Base-by-base conservation (phyloP, 2,329 filamentous ascomycete species). In the Aaosphaeria arxii region DNA sequence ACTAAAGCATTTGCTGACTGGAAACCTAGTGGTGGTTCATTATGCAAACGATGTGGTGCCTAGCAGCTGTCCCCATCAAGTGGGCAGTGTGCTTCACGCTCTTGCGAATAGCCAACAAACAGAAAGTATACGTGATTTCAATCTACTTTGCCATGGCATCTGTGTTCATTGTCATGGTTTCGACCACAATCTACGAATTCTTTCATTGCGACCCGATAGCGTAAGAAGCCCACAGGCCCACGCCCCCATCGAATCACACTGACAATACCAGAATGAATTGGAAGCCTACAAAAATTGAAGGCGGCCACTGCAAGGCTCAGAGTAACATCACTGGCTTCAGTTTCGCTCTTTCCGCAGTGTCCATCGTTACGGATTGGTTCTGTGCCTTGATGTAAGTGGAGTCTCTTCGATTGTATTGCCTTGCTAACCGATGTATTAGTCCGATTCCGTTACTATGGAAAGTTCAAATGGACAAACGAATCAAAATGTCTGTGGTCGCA, bases 401-500 rank as follows among this genome's bases (percentile, higher is more conserved):
- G 17, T 24, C 17, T 24, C 17, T 24, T 24, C 17, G 17, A 24
- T 24, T 24, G 17, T 24, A 24, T 24, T 24, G 17, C 17, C 17
- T 24, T 2, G 17, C 17, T 24, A 24, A 24, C 17, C 17, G 17
- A 24, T 24, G 17, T 24, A 24, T 32, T 43, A 59, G 53, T 42
- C 57, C 46, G 7, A 55, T 61, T 32, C 53, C 51, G 11, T 50
- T 61, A 13, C 50, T 61, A 5, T 61, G 57, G 56, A 53, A 56
- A 29, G 49, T 58, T 11, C 56, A 58, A 31, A 55, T 61, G 40
- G 54, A 59, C 36, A 40, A 46, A 11, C 54, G 55, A 30, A 54
- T 55, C 45, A 59, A 61, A 40, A 41, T 52, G 29, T 59, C 54
- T 11, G 53, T 60, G 33, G 33, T 36, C 33, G 49, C 44, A 7